These are phyloP conservation scores for Candida chauliodis DNA, from an alignment of 805 yeast species.

Conservation along the genomic window DNA sequence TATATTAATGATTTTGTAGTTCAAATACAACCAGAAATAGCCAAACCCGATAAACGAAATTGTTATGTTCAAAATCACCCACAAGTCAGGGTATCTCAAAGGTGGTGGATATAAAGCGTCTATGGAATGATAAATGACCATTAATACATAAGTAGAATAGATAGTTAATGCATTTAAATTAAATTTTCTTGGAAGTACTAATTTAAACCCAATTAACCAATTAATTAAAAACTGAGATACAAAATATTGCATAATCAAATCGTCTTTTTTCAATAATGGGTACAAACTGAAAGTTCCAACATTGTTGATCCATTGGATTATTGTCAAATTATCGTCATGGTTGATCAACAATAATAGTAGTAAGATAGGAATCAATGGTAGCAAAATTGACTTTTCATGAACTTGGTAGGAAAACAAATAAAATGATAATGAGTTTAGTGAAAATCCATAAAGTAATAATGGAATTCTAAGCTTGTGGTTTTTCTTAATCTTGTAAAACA, in stretches of 20 bases:
- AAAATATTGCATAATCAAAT: constrained; percentile 66
- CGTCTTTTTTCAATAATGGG: constrained; percentile 81
- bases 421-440: constrained; percentile 83
- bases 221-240: constrained; percentile 54
- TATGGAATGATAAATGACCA: constrained; percentile 47
- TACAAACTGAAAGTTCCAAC: constrained; percentile 80
- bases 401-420: constrained; percentile 92
- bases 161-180: constrained; percentile 16
- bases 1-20: constrained; percentile 24
- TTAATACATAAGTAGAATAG: constrained; percentile 39
- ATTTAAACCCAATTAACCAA: constrained; percentile 28
- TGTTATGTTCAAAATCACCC: constrained; percentile 74
- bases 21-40: constrained; percentile 79
- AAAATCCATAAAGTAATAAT: constrained; percentile 58
- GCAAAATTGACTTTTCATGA: constrained; percentile 86
- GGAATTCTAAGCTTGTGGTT: constrained; percentile 9
- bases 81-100: constrained; percentile 68
- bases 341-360: constrained; percentile 57
- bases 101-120: constrained; percentile 58
- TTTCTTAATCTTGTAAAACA: constrained; percentile 34
- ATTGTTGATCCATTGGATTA: constrained; percentile 85
- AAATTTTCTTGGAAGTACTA: constrained; percentile 17
- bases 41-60: constrained; percentile 73
- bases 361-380: constrained; percentile 84
- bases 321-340: constrained; percentile 58